Evolutionary conservation across 129 eudicot species (phyloP).

Genomic region (Ambrosia trifida): DNA sequence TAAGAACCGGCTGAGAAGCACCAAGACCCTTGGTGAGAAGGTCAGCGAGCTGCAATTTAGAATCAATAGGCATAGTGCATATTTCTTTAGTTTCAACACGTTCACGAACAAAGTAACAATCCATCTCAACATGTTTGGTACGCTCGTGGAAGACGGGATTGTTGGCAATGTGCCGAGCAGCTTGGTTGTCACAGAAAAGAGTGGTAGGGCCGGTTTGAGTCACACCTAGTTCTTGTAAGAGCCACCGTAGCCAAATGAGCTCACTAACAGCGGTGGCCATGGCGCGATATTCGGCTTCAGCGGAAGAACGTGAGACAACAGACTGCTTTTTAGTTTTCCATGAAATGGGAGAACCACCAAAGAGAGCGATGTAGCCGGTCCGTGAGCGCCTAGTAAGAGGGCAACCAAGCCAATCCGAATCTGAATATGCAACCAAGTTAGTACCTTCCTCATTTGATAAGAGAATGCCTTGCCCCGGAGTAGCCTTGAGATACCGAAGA

Average conservation of each 20-base stretch:
- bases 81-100: no score
- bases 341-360: not conserved
- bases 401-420: not conserved
- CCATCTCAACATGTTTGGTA: no score
- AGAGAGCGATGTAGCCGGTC: not conserved
- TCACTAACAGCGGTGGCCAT: slow-evolving; percentile 1
- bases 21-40: no score
- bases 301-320: not conserved
- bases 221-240: not conserved
- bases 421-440: not conserved
- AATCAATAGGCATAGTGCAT: no score
- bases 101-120: no score
- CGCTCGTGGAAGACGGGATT: no score
- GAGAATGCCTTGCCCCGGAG: not conserved
- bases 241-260: not conserved
- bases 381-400: not conserved
- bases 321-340: not conserved
- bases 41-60: no score
- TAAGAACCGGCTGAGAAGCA: not conserved
- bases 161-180: no score
- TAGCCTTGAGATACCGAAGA: not conserved
- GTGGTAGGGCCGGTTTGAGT: not conserved
- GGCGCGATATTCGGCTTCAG: not conserved
- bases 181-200: no score
- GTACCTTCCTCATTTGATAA: not conserved